Evolutionary conservation across 2,329 filamentous ascomycete genomes (phyloP), one percentile per base, ranked within the genome.

Genomic region (Microdochium trichocladiopsis): DNA sequence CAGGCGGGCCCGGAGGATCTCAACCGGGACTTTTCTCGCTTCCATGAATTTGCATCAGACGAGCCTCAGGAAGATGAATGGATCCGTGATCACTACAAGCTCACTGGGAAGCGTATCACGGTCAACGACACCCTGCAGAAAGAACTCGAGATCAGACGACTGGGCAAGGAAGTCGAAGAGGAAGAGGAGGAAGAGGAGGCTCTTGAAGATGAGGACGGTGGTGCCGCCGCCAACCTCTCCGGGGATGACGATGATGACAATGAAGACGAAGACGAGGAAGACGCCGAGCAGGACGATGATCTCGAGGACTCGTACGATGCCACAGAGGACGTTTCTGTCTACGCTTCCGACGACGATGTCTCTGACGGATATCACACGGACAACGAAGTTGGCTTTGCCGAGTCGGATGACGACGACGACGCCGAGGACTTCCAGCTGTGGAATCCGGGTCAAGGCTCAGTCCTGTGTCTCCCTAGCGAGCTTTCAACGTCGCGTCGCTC

Each of bases 21-120:
- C 45, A 70, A 72, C 36, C 73, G 72, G 41, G 80, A 86, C 56
- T 75, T 76, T 24, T 83, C 72, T 64, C 83, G 73, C 49, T 97
- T 96, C 65, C 90, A 96, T 66, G 93, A 96, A 63, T 97, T 97
- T 66, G 93, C 90, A 45, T 91, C 87, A 65, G 91, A 89, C 49
- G 79, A 84, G 53, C 78, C 87, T 41, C 83, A 90, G 53, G 88
- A 94, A 56, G 92, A 96, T 53, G 92, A 96, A 61, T 99, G 94
- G 94, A 89, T 95, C 25, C 75, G 75, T 16, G 83, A 87, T 52
- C 86, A 89, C 61, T 75, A 81, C 31, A 76, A 79, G 8, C 79
- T 81, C 28, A 75, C 83, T 57, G 78, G 78, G 52, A 78, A 78
- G 49, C 90, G 89, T 62, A 77, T 99, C 37, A 97, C 92, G 3